Base-by-base conservation (phyloP, 768 basidiomycete genomes). In the Tephrocybe sp. region DNA sequence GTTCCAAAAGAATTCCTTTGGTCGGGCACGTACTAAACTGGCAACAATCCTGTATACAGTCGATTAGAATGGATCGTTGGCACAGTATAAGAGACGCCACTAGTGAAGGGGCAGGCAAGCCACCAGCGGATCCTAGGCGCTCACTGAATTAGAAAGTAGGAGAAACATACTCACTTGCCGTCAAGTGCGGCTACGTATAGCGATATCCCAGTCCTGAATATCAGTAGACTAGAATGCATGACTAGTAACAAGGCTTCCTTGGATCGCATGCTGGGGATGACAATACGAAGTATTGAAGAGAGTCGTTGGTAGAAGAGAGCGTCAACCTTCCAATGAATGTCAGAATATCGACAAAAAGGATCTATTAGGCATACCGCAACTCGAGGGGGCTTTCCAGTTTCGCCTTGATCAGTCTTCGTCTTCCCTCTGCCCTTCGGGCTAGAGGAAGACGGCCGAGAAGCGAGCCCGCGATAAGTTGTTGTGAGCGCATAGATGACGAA, bases 101-200 rank as follows among this genome's bases (percentile, higher is more conserved):
- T n/a, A n/a, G n/a, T n/a, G n/a, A n/a, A n/a, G n/a, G n/a, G n/a
- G n/a, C n/a, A n/a, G n/a, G n/a, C n/a, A n/a, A n/a, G n/a, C n/a
- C n/a, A n/a, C n/a, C n/a, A n/a, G n/a, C n/a, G n/a, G n/a, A n/a
- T n/a, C n/a, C n/a, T n/a, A n/a, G n/a, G n/a, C n/a, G n/a, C n/a
- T n/a, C n/a, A n/a, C n/a, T n/a, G n/a, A n/a, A n/a, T n/a, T n/a
- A n/a, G n/a, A n/a, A n/a, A n/a, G n/a, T n/a, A n/a, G n/a, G n/a
- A n/a, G n/a, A n/a, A n/a, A n/a, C 53, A 30, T 14, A 74, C 84
- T 58, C 60, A 91, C 89, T 83, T 87, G 68, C 96, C 96, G 63
- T 98, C 96, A 42, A 98, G 77, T 18, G 89, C 83, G 5, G 96
- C 96, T 42, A 99, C 93, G 63, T 97, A 98, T 15, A 99, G 73